Conservation (phyloP, 2,329 filamentous ascomycete species). For the Nectriaceae sp. region DNA sequence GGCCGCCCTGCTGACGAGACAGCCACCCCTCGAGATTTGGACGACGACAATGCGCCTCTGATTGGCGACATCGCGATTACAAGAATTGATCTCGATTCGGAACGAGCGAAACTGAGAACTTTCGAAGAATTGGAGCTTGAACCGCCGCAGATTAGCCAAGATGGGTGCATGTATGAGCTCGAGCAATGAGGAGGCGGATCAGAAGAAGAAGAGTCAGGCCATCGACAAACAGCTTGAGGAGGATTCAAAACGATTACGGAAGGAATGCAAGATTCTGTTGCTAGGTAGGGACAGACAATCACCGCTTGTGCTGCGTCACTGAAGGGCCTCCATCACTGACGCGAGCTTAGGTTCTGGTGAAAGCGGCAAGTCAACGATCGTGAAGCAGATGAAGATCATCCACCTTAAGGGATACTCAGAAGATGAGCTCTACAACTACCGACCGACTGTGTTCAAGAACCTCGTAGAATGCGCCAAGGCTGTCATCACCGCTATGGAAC, state of each 20-base stretch:
- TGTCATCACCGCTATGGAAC: constrained; percentile 85
- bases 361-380: constrained; percentile 98
- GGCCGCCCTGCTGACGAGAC: not conserved
- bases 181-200: constrained; percentile 81
- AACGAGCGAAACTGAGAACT: constrained; percentile 5
- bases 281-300: constrained; percentile 64
- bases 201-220: constrained; percentile 94
- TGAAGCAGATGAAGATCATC: constrained; percentile 99
- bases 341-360: constrained; percentile 81
- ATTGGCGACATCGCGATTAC: constrained; percentile 19
- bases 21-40: not conserved
- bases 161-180: constrained; percentile 97
- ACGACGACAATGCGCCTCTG: constrained; percentile 26
- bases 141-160: constrained; percentile 34
- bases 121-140: constrained; percentile 14
- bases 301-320: constrained; percentile 8
- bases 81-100: constrained; percentile 7
- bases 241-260: constrained; percentile 85
- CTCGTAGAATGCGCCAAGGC: constrained; percentile 95
- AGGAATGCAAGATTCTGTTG: constrained; percentile 98
- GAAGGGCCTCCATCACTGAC: constrained; percentile 17
- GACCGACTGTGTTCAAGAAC: constrained; percentile 97
- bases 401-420: constrained; percentile 96
- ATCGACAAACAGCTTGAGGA: constrained; percentile 95
- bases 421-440: constrained; percentile 91